Evolutionary conservation across 1,139 yeast genomes (phyloP).

Genomic region (Williopsis jadinii): DNA sequence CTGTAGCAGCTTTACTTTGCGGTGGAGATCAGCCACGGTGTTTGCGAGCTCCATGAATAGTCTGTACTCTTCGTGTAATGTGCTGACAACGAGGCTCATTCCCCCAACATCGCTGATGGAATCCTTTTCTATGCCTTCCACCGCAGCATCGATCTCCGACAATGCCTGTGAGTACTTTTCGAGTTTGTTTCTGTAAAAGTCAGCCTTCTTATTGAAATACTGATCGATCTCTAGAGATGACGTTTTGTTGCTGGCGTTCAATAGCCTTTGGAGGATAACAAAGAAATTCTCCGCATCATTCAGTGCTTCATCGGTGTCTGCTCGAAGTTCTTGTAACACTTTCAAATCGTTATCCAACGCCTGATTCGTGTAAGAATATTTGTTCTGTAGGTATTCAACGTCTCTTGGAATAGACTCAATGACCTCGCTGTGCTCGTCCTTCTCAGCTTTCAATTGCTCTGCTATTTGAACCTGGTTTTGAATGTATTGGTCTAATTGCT

Average conservation of each 20-base stretch:
- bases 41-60: constrained; percentile 90
- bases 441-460: constrained; percentile 64
- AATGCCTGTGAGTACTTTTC: constrained; percentile 61
- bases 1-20: constrained; percentile 41
- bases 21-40: constrained; percentile 83
- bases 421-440: constrained; percentile 57
- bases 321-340: constrained; percentile 34
- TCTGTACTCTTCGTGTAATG: constrained; percentile 74
- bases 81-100: constrained; percentile 49
- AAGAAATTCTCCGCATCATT: constrained; percentile 61
- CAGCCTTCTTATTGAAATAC: constrained; percentile 46
- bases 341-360: constrained; percentile 61
- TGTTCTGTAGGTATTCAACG: constrained; percentile 61
- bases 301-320: constrained; percentile 36
- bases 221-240: constrained; percentile 50
- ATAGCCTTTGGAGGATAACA: constrained; percentile 56
- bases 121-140: constrained; percentile 59
- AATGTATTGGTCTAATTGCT: constrained; percentile 76
- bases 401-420: constrained; percentile 83
- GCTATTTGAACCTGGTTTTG: constrained; percentile 78
- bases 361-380: constrained; percentile 56
- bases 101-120: constrained; percentile 44
- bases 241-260: constrained; percentile 61
- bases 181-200: constrained; percentile 47
- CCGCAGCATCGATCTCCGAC: constrained; percentile 67